Evolutionary conservation across 805 yeast genomes (phyloP).

Genomic region (Metschnikowia kunwiensis): DNA sequence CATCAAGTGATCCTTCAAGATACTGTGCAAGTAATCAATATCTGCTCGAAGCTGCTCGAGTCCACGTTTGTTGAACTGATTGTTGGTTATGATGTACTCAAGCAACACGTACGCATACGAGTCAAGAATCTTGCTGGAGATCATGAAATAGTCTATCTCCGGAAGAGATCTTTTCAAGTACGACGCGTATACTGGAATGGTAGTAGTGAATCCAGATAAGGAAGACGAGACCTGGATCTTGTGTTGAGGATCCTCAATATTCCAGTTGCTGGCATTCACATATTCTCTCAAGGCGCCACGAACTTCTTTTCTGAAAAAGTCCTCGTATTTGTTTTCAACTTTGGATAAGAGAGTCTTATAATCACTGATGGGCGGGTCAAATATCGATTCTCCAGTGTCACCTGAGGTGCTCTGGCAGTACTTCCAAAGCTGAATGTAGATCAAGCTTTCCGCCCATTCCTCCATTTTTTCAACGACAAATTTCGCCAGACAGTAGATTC

Average conservation of each 20-base stretch:
- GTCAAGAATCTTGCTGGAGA: conserved; percentile 29
- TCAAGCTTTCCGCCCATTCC: conserved; percentile 38
- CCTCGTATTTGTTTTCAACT: conserved; percentile 23
- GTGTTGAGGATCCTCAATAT: conserved; percentile 13
- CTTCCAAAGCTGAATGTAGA: conserved; percentile 41
- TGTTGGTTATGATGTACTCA: conserved; percentile 41
- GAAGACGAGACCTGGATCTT: conserved; percentile 18
- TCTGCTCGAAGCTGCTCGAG: conserved; percentile 33
- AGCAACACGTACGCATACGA: conserved; percentile 26
- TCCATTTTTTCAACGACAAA: conserved; percentile 30
- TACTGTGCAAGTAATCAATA: conserved; percentile 21
- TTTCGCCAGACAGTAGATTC: conserved; percentile 34
- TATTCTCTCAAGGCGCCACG: conserved; percentile 32
- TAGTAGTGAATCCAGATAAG: conserved; percentile 23
- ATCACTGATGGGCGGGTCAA: conserved; percentile 25
- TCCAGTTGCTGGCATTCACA: conserved; percentile 38
- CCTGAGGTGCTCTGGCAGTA: conserved; percentile 23
- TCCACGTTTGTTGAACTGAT: conserved; percentile 33
- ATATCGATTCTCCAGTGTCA: conserved; percentile 26
- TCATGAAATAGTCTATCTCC: conserved; percentile 28
- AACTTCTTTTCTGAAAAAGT: conserved; percentile 33
- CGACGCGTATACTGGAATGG: conserved; percentile 27
- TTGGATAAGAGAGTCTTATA: conserved; percentile 23
- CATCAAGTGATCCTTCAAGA: conserved; percentile 21
- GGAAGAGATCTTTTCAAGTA: conserved; percentile 25